phyloP scores from a whole-genome alignment of 192 early-diverging fungal genomes.

The Chytriomyces confervae region DNA sequence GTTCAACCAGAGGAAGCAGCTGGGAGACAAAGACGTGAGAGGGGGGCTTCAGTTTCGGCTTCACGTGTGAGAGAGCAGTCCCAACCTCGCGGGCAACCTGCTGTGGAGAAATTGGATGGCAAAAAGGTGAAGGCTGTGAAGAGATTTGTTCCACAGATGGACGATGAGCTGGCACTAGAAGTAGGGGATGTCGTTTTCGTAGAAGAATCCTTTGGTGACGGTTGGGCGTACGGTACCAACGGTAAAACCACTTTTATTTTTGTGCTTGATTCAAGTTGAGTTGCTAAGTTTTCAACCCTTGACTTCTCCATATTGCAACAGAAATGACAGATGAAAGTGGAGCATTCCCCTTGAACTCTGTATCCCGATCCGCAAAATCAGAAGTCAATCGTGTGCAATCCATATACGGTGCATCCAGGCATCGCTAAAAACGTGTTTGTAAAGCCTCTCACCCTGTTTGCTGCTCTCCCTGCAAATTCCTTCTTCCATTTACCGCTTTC shows the following conservation, averaged over 20 bases:
- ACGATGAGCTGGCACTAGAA: constrained; percentile 78
- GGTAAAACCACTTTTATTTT: constrained; percentile 18
- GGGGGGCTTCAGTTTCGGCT: not conserved
- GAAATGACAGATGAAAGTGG: constrained; percentile 71
- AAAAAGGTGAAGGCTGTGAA: constrained; percentile 34
- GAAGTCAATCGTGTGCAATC: constrained; percentile 33
- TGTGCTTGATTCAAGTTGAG: not conserved
- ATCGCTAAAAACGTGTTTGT: too few relatives aligned
- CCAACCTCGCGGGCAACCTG: not conserved
- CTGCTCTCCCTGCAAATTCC: too few relatives aligned
- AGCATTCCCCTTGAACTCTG: constrained; percentile 84
- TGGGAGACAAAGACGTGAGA: not conserved
- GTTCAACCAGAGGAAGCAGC: too few relatives aligned
- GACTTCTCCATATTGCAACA: not conserved
- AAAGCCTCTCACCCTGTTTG: too few relatives aligned
- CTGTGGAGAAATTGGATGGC: constrained; percentile 23
- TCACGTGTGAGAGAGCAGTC: not conserved
- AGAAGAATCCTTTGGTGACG: constrained; percentile 83
- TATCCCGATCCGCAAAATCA: constrained; percentile 44
- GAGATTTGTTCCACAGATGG: constrained; percentile 48
- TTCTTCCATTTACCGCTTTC: too few relatives aligned
- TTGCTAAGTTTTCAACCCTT: not conserved
- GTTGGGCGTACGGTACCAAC: constrained; percentile 87
- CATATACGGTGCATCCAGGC: constrained; percentile 18
- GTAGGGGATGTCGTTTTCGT: constrained; percentile 76